Percentiles rank a stretch among this genome's conserved stretches.
phyloP scores from a whole-genome alignment of 495 filamentous ascomycete genomes.

The Lineolata rhizophorae region DNA sequence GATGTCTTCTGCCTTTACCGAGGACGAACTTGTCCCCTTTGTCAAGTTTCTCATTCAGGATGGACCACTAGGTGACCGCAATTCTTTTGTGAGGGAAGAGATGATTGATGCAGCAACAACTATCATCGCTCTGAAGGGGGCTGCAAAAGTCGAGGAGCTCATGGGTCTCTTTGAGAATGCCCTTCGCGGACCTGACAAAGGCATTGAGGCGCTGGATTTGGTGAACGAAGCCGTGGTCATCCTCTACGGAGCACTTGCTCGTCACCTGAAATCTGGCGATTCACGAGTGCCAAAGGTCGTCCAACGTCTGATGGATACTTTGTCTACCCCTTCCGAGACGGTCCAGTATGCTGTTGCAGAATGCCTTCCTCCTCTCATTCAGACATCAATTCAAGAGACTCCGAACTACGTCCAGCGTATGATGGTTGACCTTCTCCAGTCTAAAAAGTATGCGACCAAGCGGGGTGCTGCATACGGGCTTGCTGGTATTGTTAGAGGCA shows the following conservation, averaged over 20 bases:
- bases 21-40: conserved; percentile 48
- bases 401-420: conserved; percentile 61
- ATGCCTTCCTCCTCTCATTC: conserved; percentile 76
- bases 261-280: conserved; percentile 69
- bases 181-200: conserved; percentile 60
- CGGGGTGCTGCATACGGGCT: conserved; percentile 89
- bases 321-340: conserved; percentile 88
- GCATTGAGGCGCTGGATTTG: conserved; percentile 52
- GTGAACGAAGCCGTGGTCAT: conserved; percentile 96
- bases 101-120: conserved; percentile 86
- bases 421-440: conserved; percentile 54
- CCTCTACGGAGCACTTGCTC: conserved; percentile 79
- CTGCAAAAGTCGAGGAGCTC: conserved; percentile 60
- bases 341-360: conserved; percentile 92
- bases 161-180: conserved; percentile 80
- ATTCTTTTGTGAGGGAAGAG: conserved; percentile 50
- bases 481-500: conserved; percentile 69
- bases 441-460: conserved; percentile 74
- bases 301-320: conserved; percentile 56
- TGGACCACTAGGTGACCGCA: conserved; percentile 64
- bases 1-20: conserved; percentile 44
- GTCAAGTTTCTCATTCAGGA: conserved; percentile 65
- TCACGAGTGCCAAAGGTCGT: conserved; percentile 66
- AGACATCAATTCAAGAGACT: conserved; percentile 51
- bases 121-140: conserved; percentile 59